These are phyloP conservation scores for Beauveria asiatica DNA, from an alignment of 2,329 filamentous ascomycete species.

Conservation along the genomic window DNA sequence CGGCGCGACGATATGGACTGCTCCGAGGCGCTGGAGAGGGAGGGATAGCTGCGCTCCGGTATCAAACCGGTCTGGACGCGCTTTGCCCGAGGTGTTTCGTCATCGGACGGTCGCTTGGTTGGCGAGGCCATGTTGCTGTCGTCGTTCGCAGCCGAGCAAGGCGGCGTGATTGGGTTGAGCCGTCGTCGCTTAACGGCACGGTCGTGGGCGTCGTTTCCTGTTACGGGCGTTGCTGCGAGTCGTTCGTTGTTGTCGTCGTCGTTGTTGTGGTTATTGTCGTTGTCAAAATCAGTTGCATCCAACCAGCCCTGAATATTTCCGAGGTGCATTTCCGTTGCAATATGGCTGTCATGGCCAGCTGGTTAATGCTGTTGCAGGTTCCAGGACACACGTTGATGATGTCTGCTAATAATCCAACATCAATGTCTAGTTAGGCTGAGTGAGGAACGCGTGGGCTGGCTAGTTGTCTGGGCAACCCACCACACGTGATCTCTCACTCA, in stretches of 20 bases:
- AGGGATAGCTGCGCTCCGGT: neutral
- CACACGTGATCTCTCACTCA: too few relatives aligned
- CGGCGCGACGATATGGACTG: neutral
- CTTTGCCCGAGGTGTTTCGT: neutral
- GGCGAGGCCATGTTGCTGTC: neutral
- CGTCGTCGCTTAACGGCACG: neutral
- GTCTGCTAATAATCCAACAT: too few relatives aligned
- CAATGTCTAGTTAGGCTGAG: too few relatives aligned
- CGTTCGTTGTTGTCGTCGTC: neutral
- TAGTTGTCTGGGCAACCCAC: too few relatives aligned
- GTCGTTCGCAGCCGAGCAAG: neutral
- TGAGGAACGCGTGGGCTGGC: too few relatives aligned
- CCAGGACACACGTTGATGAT: too few relatives aligned
- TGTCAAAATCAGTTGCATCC: neutral
- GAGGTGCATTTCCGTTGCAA: neutral
- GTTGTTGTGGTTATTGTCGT: neutral
- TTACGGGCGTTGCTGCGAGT: neutral
- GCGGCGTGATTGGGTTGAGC: neutral
- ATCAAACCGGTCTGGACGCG: neutral
- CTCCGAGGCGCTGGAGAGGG: neutral
- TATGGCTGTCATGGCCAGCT: too few relatives aligned
- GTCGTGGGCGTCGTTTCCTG: neutral
- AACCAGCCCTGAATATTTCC: neutral
- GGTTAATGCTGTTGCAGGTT: too few relatives aligned
- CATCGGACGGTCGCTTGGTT: neutral